These are phyloP conservation scores for Trametes versicolor DNA, from an alignment of 1,284 basidiomycete species.

Conservation along the genomic window DNA sequence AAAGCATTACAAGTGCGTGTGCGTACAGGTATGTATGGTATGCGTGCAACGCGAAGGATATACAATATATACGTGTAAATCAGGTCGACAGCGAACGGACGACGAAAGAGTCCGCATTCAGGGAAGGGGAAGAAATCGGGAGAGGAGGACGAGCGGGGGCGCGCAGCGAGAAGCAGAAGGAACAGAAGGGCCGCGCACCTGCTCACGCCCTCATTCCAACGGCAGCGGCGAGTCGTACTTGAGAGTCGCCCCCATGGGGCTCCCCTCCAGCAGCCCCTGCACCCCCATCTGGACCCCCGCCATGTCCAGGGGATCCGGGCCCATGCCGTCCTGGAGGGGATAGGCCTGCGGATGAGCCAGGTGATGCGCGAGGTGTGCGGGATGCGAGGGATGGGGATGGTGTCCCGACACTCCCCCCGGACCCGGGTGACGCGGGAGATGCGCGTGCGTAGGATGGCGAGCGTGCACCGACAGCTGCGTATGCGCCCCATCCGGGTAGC, in stretches of 20 bases:
- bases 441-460: conserved; percentile 28
- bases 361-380: conserved; percentile 30
- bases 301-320: conserved; percentile 39
- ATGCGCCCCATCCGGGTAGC: conserved; percentile 34
- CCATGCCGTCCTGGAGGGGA: conserved; percentile 35
- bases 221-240: conserved; percentile 47
- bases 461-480: conserved; percentile 30
- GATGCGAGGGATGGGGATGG: conserved; percentile 26
- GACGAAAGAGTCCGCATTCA: background rate
- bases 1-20: conserved; percentile 27
- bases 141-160: background rate
- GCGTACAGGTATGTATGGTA: conserved; percentile 33
- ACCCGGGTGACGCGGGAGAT: conserved; percentile 22
- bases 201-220: conserved; percentile 45
- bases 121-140: no score
- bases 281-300: conserved; percentile 35
- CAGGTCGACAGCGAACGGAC: conserved; percentile 12
- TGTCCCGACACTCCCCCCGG: background rate
- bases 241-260: conserved; percentile 39
- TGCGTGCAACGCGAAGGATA: conserved; percentile 22
- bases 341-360: conserved; percentile 27
- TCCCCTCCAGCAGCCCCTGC: conserved; percentile 38
- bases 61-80: conserved; percentile 38
- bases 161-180: background rate
- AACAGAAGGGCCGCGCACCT: conserved; percentile 2